Base-by-base conservation (phyloP, 805 yeast genomes). In the Yamadazyma sp. region DNA sequence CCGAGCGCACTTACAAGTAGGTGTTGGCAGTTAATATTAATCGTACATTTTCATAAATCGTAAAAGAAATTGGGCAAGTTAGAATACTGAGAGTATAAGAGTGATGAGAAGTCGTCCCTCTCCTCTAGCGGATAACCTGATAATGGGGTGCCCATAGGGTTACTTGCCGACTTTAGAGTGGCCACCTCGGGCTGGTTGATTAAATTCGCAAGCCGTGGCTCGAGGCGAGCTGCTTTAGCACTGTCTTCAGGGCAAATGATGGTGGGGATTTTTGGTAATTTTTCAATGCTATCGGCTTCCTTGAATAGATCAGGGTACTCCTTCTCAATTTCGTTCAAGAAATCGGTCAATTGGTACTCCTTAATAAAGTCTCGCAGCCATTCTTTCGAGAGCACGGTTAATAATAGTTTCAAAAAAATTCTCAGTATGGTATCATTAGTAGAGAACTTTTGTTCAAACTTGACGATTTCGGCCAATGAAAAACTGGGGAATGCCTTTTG, bases 361-460 rank as follows among this genome's bases (percentile, higher is more conserved):
- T 33, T 38, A 9, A 36, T 19, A 7, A 50, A 53, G 32, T 53
- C 45, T 14, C 38, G 28, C 12, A 38, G 41, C 6, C 38, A 18
- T 13, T 47, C 41, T 13, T 44, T 37, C 15, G 48, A 49, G 28
- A 52, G 35, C 4, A 49, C 45, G 12, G 43, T 45, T 12, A 59
- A 35, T 25, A 60, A 42, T 0, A 58, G 40, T 25, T 52, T 41
- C 37, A 62, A 46, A 11, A 60, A 32, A 6, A 60, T 44, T 15
- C 66, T 44, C 3, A 53, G 41, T 4, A 59, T 23, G 12, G 56
- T 26, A 35, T 53, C 55, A 22, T 35, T 34, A 5, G 42, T 26
- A 8, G 33, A 32, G 2, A 32, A 12, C 26, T 52, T 52, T 14
- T 40, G 42, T 28, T 48, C 52, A 24, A 28, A 37, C 14, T 16